phyloP scores from a whole-genome alignment of 2,329 filamentous ascomycete species.

The Ophiostoma piceae region DNA sequence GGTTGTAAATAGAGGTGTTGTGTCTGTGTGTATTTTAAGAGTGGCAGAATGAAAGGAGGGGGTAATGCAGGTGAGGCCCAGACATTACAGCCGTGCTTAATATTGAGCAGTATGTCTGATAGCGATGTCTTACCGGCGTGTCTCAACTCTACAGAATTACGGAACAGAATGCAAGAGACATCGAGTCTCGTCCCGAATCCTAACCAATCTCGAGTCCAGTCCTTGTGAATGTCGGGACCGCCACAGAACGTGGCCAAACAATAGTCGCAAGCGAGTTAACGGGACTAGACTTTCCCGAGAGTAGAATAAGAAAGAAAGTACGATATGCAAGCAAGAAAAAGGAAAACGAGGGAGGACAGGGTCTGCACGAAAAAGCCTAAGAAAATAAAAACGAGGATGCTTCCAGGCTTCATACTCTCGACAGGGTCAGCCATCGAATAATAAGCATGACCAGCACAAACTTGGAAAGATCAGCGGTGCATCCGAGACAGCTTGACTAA shows the following conservation, averaged over 20 bases:
- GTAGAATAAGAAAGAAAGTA: neutral
- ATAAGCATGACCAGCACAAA: neutral
- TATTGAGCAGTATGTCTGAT: constrained; percentile 5
- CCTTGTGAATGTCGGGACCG: neutral
- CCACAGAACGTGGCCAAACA: constrained; percentile 10
- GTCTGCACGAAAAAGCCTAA: neutral
- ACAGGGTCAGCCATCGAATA: neutral
- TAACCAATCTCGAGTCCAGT: no score
- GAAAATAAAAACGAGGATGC: neutral
- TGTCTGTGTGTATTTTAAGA: neutral
- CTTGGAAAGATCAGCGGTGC: constrained; percentile 1
- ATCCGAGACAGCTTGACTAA: neutral
- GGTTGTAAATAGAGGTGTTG: neutral
- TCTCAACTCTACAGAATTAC: no score
- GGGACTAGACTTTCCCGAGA: neutral
- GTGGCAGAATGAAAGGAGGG: neutral
- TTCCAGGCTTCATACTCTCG: no score
- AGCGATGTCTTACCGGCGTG: neutral
- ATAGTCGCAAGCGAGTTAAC: neutral
- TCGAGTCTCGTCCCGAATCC: neutral
- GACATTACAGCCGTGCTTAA: neutral
- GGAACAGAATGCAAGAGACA: neutral
- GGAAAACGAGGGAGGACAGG: neutral
- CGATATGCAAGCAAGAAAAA: neutral
- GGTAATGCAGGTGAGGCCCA: neutral